phyloP scores from a whole-genome alignment of 192 early-diverging fungal species.

The Gonapodya sp. region DNA sequence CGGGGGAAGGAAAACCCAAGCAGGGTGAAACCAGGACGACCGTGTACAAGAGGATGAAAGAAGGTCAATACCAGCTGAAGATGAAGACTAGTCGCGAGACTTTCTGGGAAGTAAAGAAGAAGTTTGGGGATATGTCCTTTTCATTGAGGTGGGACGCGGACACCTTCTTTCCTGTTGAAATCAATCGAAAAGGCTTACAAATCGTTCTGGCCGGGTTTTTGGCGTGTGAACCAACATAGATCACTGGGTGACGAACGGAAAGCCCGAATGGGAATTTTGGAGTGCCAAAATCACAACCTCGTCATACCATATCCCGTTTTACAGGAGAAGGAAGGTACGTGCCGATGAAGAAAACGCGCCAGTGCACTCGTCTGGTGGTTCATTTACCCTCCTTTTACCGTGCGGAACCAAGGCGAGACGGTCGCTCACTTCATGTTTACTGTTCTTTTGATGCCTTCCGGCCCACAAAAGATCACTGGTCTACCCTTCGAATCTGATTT shows the following conservation, averaged over 20 bases:
- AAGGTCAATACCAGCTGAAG: conserved; percentile 72
- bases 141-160: conserved; percentile 40
- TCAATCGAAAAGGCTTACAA: background rate
- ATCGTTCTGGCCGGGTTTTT: background rate
- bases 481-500: conserved; percentile 61
- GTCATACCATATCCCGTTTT: conserved; percentile 74
- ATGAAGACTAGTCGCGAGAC: conserved; percentile 71
- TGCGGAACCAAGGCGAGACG: conserved; percentile 35
- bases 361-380: no score
- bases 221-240: background rate
- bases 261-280: conserved; percentile 82
- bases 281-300: conserved; percentile 73
- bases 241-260: conserved; percentile 84
- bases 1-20: conserved; percentile 75
- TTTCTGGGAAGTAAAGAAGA: conserved; percentile 60
- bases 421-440: conserved; percentile 90
- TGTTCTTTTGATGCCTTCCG: conserved; percentile 78
- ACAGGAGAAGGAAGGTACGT: conserved; percentile 63
- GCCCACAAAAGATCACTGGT: conserved; percentile 76
- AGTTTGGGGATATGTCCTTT: conserved; percentile 84
- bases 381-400: no score
- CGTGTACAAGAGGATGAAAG: conserved; percentile 78
- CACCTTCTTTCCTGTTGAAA: background rate
- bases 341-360: no score
- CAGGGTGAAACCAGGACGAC: conserved; percentile 66